These are phyloP conservation scores for Xylariales sp. DNA, from an alignment of 2,329 filamentous ascomycete genomes.

Conservation along the genomic window DNA sequence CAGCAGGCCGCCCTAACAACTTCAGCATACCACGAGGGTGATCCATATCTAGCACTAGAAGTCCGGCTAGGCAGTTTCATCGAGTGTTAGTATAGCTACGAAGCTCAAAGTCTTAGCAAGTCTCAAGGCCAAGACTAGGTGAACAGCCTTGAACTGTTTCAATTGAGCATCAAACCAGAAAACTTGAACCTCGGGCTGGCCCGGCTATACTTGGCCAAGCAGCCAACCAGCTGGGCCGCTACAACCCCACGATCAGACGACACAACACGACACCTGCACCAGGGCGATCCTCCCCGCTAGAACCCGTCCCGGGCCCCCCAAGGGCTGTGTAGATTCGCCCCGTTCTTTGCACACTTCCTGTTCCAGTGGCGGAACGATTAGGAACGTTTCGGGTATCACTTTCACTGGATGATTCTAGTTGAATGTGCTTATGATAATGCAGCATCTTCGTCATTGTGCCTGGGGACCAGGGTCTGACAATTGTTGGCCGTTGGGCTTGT, in stretches of 20 bases:
- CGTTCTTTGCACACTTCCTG: neutral
- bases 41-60: too few species aligned
- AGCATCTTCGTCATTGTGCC: neutral
- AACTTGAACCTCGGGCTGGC: too few species aligned
- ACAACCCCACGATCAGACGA: constrained; percentile 5
- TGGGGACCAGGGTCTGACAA: neutral
- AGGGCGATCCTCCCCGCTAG: neutral
- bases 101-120: too few species aligned
- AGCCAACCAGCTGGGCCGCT: neutral
- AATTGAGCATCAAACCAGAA: too few species aligned
- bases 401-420: neutral
- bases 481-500: neutral
- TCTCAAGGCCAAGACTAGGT: too few species aligned
- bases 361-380: constrained; percentile 8
- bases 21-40: too few species aligned
- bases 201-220: constrained; percentile 1
- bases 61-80: too few species aligned
- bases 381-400: constrained; percentile 8
- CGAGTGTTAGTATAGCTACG: too few species aligned
- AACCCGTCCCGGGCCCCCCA: neutral
- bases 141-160: too few species aligned
- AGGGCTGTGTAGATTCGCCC: neutral
- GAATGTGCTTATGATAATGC: too few species aligned
- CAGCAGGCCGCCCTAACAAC: too few species aligned
- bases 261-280: neutral